Evolutionary conservation across 495 filamentous ascomycete genomes (phyloP), one percentile per base, ranked within the genome.

Genomic region (Neurospora intermedia): DNA sequence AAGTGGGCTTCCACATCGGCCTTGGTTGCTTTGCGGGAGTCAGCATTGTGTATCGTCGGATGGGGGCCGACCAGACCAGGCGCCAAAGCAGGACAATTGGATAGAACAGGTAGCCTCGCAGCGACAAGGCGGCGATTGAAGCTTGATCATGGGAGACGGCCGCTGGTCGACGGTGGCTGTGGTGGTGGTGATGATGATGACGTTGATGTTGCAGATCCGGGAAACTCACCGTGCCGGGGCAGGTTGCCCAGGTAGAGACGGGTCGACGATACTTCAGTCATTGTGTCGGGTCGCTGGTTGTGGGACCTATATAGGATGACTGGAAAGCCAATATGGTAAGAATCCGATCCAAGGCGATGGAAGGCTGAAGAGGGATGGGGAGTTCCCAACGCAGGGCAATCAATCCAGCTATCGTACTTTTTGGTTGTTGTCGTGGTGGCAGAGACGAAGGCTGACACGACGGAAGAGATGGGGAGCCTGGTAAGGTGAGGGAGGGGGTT

Each of bases 211-310:
- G 78, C 76, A 78, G 81, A 78, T 66, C 54, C 54, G 27, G 54
- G 23, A 35, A 76, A 85, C 94, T 86, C 91, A 98, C 95, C 96
- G 83, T 92, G 92, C 83, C 94, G 94, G 80, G 96, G 96, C 81
- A 99, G 90, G 83, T 98, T 98, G 81, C 96, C 96, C 82, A 98
- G 87, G 87, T 98, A 98, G 70, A 98, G 92, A 84, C 96, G 89
- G 78, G 96, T 98, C 70, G 91, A 90, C 71, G 93, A 97, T 69
- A 97, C 95, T 84, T 96, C 90, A 70, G 88, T 88, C 88, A 90
- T 91, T 76, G 70, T 81, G 71, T 73, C 70, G 69, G 74, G 20
- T 72, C 31, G 43, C 35, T 70, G 11, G 15, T 46, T 15, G 35
- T 1, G 16, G 1, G 1, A 15, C 11, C 18, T 69, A 20, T 69